Conservation (phyloP, 768 basidiomycete species). For the Mrakia blollopis region DNA sequence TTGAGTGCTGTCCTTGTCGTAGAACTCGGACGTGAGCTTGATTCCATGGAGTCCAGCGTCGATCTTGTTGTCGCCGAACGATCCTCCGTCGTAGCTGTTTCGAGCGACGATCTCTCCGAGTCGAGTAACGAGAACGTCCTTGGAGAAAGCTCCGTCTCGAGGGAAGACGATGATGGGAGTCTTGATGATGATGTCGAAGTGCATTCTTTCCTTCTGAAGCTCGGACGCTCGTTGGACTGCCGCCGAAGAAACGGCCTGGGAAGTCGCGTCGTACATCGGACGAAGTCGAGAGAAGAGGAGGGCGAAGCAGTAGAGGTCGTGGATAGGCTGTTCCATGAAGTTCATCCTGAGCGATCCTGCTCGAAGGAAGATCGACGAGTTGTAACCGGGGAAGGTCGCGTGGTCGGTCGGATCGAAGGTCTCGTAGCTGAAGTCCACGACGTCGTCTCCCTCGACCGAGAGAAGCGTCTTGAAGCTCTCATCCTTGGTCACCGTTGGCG, state of each 20-base stretch:
- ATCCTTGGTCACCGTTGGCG: slow-evolving; percentile 51
- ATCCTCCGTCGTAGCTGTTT: slow-evolving; percentile 57
- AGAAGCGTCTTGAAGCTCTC: slow-evolving; percentile 76
- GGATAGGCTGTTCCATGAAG: slow-evolving; percentile 86
- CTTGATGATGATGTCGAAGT: slow-evolving; percentile 82
- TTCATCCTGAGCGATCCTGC: slow-evolving; percentile 87
- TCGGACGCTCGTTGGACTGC: slow-evolving; percentile 90
- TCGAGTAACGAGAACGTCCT: slow-evolving; percentile 69
- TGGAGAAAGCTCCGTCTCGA: slow-evolving; percentile 53
- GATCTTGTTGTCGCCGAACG: slow-evolving; percentile 56
- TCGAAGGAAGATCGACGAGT: slow-evolving; percentile 71
- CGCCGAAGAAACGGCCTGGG: slow-evolving; percentile 58
- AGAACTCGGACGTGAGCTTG: slow-evolving; percentile 68
- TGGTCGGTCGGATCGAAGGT: slow-evolving; percentile 71
- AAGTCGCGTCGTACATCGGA: slow-evolving; percentile 87
- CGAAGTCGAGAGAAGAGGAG: slow-evolving; percentile 84
- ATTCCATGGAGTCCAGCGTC: slow-evolving; percentile 75
- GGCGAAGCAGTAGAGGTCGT: slow-evolving; percentile 74
- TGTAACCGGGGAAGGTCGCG: slow-evolving; percentile 67
- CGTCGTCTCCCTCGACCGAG: slow-evolving; percentile 88
- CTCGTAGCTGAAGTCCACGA: slow-evolving; percentile 90
- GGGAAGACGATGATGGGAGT: slow-evolving; percentile 91
- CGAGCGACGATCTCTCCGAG: slow-evolving; percentile 82
- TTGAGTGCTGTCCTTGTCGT: slow-evolving; percentile 50
- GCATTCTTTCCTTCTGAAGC: slow-evolving; percentile 70